Conservation (phyloP, 164 flowering plant species). For the Stephania yunnanensis region DNA sequence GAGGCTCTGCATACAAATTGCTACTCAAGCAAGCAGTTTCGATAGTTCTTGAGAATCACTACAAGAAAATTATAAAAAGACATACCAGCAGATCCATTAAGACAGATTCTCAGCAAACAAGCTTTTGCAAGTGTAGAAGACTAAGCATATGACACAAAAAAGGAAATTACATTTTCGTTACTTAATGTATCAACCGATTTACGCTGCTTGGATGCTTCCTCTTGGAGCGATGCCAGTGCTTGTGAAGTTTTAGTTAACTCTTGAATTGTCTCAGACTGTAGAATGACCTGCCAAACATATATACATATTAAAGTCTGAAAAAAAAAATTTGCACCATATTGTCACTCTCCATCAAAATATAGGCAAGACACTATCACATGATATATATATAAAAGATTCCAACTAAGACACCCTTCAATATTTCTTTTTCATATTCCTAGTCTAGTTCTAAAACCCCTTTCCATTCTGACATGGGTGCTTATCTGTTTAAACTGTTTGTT, state of each 20-base stretch:
- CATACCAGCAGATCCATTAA: not conserved
- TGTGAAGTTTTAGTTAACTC: conserved; percentile 86
- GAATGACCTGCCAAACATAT: conserved; percentile 56
- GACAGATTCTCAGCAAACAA: not conserved
- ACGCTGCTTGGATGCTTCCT: conserved; percentile 63
- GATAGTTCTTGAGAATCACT: not conserved
- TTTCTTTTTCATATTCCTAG: not conserved
- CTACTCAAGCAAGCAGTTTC: not conserved
- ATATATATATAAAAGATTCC: not conserved
- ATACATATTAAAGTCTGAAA: not conserved
- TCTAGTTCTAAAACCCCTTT: not conserved
- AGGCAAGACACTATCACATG: too few species aligned
- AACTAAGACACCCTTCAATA: not conserved
- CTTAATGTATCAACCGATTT: conserved; percentile 44
- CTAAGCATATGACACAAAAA: not conserved
- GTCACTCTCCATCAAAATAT: not conserved
- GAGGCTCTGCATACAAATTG: not conserved
- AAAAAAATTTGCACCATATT: not conserved
- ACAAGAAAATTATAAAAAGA: not conserved
- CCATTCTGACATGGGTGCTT: not conserved
- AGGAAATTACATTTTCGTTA: conserved; percentile 55
- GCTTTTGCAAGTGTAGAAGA: not conserved
- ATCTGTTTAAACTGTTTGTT: not conserved
- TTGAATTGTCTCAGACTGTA: conserved; percentile 91
- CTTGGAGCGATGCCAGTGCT: conserved; percentile 54